Base-by-base conservation (phyloP, 768 basidiomycete species). In the Tricholoma hemisulphureum region DNA sequence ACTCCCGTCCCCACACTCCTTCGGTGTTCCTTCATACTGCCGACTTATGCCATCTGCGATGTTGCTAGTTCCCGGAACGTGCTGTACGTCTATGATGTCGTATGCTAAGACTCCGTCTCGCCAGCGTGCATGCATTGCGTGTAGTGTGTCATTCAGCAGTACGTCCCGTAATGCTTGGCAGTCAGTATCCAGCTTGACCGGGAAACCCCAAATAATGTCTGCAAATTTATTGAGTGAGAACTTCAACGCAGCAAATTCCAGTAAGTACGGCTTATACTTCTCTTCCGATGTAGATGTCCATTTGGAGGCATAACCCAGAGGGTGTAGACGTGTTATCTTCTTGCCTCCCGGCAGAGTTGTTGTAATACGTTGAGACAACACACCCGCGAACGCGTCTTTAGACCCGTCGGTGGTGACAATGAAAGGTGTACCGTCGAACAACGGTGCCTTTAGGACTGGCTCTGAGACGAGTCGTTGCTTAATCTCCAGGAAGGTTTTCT, bases 241-340 rank as follows among this genome's bases (percentile, higher is more conserved):
- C n/a, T n/a, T n/a, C n/a, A n/a, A n/a, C n/a, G n/a, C n/a, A n/a
- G n/a, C n/a, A n/a, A n/a, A n/a, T n/a, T n/a, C n/a, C n/a, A n/a
- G n/a, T n/a, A n/a, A n/a, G n/a, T n/a, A n/a, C n/a, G n/a, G 46
- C 55, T 73, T 31, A 75, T 73, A 77, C 75, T 46, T 76, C 70
- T 0, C 74, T 58, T 0, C 73, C 10, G 29, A 35, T 7, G 34
- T 13, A 3, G 34, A 35, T 35, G 13, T 35, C 14, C 11, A 13
- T 13, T 35, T 35, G 11, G 13, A 14, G 14, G 34, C 13, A 14
- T 35, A 35, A 10, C 34, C 34, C n/a, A n/a, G n/a, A n/a, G n/a
- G n/a, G n/a, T n/a, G n/a, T n/a, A n/a, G n/a, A n/a, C n/a, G n/a
- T n/a, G n/a, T n/a, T n/a, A n/a, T n/a, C n/a, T n/a, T n/a, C n/a